Evolutionary conservation across 371 early-diverging fungal species (phyloP).

Genomic region (Syncephalastrum monosporum): DNA sequence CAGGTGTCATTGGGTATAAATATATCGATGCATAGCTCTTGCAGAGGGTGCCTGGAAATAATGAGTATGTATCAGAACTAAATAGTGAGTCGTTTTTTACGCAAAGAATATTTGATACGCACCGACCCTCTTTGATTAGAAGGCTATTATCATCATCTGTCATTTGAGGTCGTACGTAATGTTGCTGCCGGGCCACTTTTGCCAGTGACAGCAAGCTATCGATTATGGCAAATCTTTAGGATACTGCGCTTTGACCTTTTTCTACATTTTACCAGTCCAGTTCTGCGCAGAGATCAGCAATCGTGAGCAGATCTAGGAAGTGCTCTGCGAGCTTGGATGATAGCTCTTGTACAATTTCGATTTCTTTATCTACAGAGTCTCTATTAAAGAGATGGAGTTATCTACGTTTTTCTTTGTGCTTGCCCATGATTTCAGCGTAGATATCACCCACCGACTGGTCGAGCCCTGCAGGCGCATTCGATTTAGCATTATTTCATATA

Average conservation of each 20-base stretch:
- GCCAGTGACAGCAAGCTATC: slow-evolving; percentile 63
- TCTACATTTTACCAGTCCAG: slow-evolving; percentile 66
- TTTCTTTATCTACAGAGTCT: slow-evolving; percentile 57
- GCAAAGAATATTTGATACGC: slow-evolving; percentile 3
- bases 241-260: neutral
- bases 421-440: slow-evolving; percentile 67
- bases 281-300: slow-evolving; percentile 55
- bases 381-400: neutral
- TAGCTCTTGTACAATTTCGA: slow-evolving; percentile 68
- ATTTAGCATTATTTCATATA: neutral
- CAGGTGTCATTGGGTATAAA: slow-evolving; percentile 69
- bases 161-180: slow-evolving; percentile 61
- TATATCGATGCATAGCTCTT: slow-evolving; percentile 60
- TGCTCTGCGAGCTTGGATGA: slow-evolving; percentile 53
- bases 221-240: neutral
- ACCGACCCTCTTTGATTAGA: slow-evolving; percentile 65
- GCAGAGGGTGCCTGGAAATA: slow-evolving; percentile 66
- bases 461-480: slow-evolving; percentile 42
- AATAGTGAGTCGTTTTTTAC: neutral
- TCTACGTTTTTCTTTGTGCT: slow-evolving; percentile 15
- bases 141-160: slow-evolving; percentile 46
- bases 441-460: slow-evolving; percentile 77
- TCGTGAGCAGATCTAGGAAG: slow-evolving; percentile 26
- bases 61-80: neutral
- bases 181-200: slow-evolving; percentile 52